Evolutionary conservation across 2,329 filamentous ascomycete species (phyloP), one percentile per base, ranked within the genome.

Genomic region (Nemania serpens): DNA sequence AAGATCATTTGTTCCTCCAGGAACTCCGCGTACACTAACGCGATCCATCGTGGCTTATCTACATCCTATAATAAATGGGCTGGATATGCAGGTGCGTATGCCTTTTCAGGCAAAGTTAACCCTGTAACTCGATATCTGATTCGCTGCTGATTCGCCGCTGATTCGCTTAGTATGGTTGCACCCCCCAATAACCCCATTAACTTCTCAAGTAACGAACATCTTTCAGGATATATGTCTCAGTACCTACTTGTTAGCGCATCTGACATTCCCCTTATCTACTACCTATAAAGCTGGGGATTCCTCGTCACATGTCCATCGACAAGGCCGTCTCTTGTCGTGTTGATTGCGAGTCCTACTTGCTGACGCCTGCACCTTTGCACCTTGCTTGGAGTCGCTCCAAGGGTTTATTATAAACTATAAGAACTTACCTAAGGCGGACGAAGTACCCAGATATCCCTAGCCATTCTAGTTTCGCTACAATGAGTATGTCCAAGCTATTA

Each of bases 81-180:
- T 47, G 11, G 25, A 9, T n/a, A 20, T 15, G 18, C 49, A 33
- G 10, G 15, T 15, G 6, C n/a, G 34, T 39, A 55, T 60, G 22
- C 58, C 53, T 15, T 17, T 61, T 61, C 18, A 29, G 58, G 58
- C 48, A 61, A 61, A 42, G 58, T n/a, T 15, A 5, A 3, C 5
- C 20, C 18, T 20, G 15, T 13, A 22, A 37, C 25, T 45, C 13
- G 48, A 5, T 25, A 25, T 5, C 17, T 51, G 58, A 56, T 56
- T 60, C 20, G 57, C n/a, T n/a, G n/a, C n/a, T n/a, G n/a, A n/a
- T n/a, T n/a, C n/a, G n/a, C n/a, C n/a, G n/a, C n/a, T n/a, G n/a
- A n/a, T n/a, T n/a, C n/a, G n/a, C n/a, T n/a, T n/a, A n/a, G n/a
- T n/a, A n/a, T n/a, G n/a, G n/a, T n/a, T n/a, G n/a, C n/a, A n/a